Evolutionary conservation across 2,329 filamentous ascomycete species (phyloP).

Genomic region (Cladophialophora exuberans): DNA sequence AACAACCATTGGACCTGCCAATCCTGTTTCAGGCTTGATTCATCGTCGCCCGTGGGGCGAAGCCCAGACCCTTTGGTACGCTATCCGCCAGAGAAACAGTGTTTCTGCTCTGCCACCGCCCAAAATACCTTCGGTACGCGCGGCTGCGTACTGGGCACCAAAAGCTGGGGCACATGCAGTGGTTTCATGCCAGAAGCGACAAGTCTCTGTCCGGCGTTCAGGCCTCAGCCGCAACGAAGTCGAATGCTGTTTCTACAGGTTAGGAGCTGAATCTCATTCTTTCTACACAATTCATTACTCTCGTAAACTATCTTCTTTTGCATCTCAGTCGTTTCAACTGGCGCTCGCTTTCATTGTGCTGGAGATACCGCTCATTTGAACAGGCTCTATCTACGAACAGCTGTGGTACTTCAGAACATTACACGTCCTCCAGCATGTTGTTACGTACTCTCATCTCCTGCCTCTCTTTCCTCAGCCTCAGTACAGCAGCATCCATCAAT

Average conservation of each 20-base stretch:
- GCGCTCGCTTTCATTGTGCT: not conserved
- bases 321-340: not conserved
- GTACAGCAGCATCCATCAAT: conserved; percentile 18
- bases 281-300: not conserved
- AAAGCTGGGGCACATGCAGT: no score
- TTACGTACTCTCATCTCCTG: conserved; percentile 18
- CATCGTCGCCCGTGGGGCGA: conserved; percentile 7
- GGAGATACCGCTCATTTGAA: not conserved
- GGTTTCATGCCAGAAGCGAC: conserved; percentile 2
- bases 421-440: conserved; percentile 7
- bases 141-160: conserved; percentile 9
- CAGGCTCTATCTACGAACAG: not conserved
- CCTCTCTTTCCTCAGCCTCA: conserved; percentile 17
- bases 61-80: not conserved
- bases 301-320: not conserved
- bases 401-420: not conserved
- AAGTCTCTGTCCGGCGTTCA: not conserved
- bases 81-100: not conserved
- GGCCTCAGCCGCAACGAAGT: conserved; percentile 3
- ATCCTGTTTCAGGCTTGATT: conserved; percentile 12
- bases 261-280: conserved; percentile 4
- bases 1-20: conserved; percentile 3
- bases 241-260: conserved; percentile 2
- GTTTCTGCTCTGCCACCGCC: conserved; percentile 5
- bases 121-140: not conserved